Conservation (phyloP, 371 early-diverging fungal genomes). For the Mucor ambiguus region DNA sequence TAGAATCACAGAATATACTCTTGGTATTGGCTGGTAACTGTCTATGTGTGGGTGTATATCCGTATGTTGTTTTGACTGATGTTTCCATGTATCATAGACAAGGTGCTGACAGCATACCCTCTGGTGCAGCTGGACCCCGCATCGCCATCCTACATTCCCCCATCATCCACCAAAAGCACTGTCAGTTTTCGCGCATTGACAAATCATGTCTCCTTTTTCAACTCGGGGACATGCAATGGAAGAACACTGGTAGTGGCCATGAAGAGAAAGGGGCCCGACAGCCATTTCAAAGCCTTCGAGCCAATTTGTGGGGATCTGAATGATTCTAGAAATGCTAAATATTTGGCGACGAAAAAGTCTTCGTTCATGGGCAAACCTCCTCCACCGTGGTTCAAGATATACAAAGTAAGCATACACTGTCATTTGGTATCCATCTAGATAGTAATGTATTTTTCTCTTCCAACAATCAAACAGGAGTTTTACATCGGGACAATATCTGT, state of each 20-base stretch:
- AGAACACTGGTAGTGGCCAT: slow-evolving; percentile 71
- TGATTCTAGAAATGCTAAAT: slow-evolving; percentile 37
- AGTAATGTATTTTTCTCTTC: slow-evolving; percentile 12
- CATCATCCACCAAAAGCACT: slow-evolving; percentile 41
- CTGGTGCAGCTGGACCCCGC: slow-evolving; percentile 55
- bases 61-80: background rate
- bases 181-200: slow-evolving; percentile 48
- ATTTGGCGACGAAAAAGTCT: slow-evolving; percentile 29
- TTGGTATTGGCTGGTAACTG: slow-evolving; percentile 26
- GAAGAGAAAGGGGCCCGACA: slow-evolving; percentile 59
- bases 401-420: slow-evolving; percentile 32
- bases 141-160: slow-evolving; percentile 18
- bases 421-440: background rate
- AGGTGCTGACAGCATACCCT: slow-evolving; percentile 68
- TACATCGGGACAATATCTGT: slow-evolving; percentile 87
- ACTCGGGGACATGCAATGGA: slow-evolving; percentile 75
- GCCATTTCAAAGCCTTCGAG: slow-evolving; percentile 73
- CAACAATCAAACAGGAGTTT: slow-evolving; percentile 54
- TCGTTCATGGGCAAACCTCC: slow-evolving; percentile 47
- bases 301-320: slow-evolving; percentile 33
- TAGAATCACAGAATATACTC: slow-evolving; percentile 17
- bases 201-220: slow-evolving; percentile 77
- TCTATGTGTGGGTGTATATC: background rate
- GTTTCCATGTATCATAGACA: background rate
- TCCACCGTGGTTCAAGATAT: slow-evolving; percentile 53